Evolutionary conservation across 1,139 yeast genomes (phyloP).

Genomic region (Tardiomyces depauwii): DNA sequence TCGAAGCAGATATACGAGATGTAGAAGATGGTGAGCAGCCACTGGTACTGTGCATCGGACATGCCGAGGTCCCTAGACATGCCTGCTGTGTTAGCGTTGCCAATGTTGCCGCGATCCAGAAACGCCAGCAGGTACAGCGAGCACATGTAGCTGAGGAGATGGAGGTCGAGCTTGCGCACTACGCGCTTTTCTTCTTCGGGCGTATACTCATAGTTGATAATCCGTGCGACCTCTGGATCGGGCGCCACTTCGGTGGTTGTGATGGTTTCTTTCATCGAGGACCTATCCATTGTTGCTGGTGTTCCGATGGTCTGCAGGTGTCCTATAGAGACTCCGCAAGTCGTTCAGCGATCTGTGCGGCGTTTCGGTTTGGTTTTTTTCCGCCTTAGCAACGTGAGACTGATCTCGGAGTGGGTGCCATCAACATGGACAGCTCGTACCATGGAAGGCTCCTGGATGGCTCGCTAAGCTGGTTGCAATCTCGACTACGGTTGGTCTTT

Average conservation of each 20-base stretch:
- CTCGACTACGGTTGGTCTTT: no score
- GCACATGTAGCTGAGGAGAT: constrained; percentile 62
- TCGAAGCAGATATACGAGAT: constrained; percentile 63
- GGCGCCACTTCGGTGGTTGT: not conserved
- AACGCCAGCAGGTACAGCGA: constrained; percentile 57
- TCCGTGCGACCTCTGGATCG: not conserved
- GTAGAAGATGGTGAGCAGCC: constrained; percentile 51
- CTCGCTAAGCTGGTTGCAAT: no score
- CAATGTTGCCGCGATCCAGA: constrained; percentile 61
- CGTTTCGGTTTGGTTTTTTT: no score
- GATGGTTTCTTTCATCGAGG: no score
- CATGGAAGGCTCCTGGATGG: no score
- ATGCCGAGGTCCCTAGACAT: constrained; percentile 40
- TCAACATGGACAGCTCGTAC: no score
- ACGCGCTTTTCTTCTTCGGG: constrained; percentile 11
- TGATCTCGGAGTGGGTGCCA: no score
- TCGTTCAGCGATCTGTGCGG: no score
- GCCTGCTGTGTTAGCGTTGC: constrained; percentile 64
- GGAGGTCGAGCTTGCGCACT: constrained; percentile 41
- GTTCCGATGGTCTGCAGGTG: no score
- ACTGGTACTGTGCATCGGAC: constrained; percentile 49
- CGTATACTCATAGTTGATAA: constrained; percentile 1
- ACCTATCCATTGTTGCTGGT: no score
- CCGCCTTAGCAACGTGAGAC: no score
- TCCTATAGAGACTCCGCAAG: no score